Base-by-base conservation (phyloP, 2,329 filamentous ascomycete genomes). In the Verticillium zaregamsianum region DNA sequence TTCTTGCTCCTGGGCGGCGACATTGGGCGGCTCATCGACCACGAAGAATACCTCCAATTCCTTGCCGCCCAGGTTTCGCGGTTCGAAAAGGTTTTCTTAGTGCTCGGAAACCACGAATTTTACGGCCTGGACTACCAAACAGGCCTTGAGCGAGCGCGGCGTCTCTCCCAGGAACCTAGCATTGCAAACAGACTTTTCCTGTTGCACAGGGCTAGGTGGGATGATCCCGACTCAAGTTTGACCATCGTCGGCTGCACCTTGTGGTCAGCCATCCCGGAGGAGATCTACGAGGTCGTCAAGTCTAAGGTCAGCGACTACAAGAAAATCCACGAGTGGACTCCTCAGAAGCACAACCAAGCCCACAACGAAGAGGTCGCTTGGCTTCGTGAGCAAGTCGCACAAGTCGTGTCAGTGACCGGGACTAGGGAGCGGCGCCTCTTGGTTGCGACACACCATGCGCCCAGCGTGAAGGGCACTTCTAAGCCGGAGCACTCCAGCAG, bases 391-490 rank as follows among this genome's bases (percentile, higher is more conserved):
- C 32, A 33, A 9, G 32, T 33, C 5, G 9, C 32, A 9, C 32
- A 9, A 9, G 32, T 9, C 32, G 32, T 9, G 32, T 5, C 5
- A 5, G 59, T 66, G 37, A n/a, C n/a, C n/a, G n/a, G n/a, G n/a
- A n/a, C n/a, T n/a, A n/a, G n/a, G n/a, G 62, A 61, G 39, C 32
- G 70, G 57, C 65, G 57, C 49, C 60, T 86, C 6, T 62, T 88
- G 0, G 77, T 88, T 0, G 77, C 81, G 0, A 87, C 84, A 0
- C 83, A 87, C 59, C 85, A 88, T 66, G 83, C 84, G 2, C 85
- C 85, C 1, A 80, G 74, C n/a, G 65, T 82, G 0, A 64, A 76
- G 55, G 77, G 76, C 7, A 80, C 82, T 2, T 81, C 83, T 0
- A 74, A 75, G 2, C 83, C 84, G 0, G 75, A 80, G 64, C 73